Evolutionary conservation across 1,139 yeast genomes (phyloP), one percentile per base, ranked within the genome.

Genomic region (Debaryomycetaceae sp.): DNA sequence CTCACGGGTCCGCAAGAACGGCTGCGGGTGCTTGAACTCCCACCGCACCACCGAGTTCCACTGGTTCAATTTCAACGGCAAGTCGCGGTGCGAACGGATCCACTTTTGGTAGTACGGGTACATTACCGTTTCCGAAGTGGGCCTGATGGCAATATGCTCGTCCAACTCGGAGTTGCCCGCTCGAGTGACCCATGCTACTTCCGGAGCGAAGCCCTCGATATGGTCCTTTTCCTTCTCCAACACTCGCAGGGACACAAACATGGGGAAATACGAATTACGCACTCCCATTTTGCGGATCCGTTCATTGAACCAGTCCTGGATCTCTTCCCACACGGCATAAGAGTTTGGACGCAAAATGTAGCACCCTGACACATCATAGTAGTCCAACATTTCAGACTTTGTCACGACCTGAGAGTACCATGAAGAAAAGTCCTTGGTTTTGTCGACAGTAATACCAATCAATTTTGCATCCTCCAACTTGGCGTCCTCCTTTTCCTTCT

Each of bases 1-100:
- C 62, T 92, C 99, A 64, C 99, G 80, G 12, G 98, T 92, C 72
- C 99, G 82, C 52, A 92, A 66, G 62, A 92, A 92, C 33, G 99
- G 99, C 63, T 92, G 99, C 34, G 99, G 99, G 57, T 92, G 97
- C 68, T 92, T 92, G 68, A 92, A 92, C 62, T 92, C 99, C 99
- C 98, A 92, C 70, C 99, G 79, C 30, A 92, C 98, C 31, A 92
- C 97, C 15, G 97, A 87, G 65, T 92, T 92, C 99, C 99, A 92
- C 62, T 92, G 99, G 66, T 92, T 90, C 53, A 90, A 72, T 50
- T 81, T 83, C 60, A 92, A 69, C 36, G 99, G 99, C 55, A 92
- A 72, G 55, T 92, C 99, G 58, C 98, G 82, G 64, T 92, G 94
- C 20, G 97, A 87, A 58, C 95, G 80, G 49, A 92, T 80, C 99